Base-by-base conservation (phyloP, 176 grass and related monocot genomes). In the Melocanna baccifera region DNA sequence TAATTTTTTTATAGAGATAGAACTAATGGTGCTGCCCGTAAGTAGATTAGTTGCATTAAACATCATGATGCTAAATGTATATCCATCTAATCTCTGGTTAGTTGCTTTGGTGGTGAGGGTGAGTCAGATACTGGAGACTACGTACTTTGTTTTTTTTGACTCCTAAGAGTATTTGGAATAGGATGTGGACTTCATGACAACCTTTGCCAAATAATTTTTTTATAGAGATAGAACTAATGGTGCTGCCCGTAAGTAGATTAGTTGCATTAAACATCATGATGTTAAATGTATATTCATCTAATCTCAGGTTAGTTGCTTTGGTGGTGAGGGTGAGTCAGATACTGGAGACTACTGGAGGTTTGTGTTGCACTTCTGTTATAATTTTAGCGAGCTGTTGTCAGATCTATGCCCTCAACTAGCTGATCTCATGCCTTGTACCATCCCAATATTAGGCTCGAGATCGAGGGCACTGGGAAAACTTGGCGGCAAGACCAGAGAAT, bases 261-360 rank as follows among this genome's bases (percentile, higher is more conserved):
- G 6, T 50, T 62, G 15, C 46, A 56, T 85, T 89, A 51, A 63
- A 62, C 40, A 68, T 62, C 56, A 34, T 23, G 5, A 23, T 59
- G 51, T 61, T 25, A 68, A 81, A 62, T 43, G 25, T 63, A 62
- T 79, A 30, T 73, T 53, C 18, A 22, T 87, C 20, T 81, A 64
- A 78, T 84, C 58, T 79, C 81, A 97, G 95, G 91, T 97, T 45
- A 97, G 95, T 61, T 97, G 95, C 76, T 94, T 93, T 88, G 95
- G 95, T 81, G 86, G 87, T 76, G 95, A 97, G 18, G 40, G 70
- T 39, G 79, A 93, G 22, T 98, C 95, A 39, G 95, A 98, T 84
- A 93, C 95, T 10, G 95, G 95, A 90, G 95, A 98, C 57, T 88
- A 89, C 81, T 98, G 95, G 95, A 90, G 79, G 95, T 93, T 63